A percentile compares a stretch with the other conserved stretches of the same genome.
Conservation (phyloP, 305 asterid genomes). For the Fraxinus sp. region DNA sequence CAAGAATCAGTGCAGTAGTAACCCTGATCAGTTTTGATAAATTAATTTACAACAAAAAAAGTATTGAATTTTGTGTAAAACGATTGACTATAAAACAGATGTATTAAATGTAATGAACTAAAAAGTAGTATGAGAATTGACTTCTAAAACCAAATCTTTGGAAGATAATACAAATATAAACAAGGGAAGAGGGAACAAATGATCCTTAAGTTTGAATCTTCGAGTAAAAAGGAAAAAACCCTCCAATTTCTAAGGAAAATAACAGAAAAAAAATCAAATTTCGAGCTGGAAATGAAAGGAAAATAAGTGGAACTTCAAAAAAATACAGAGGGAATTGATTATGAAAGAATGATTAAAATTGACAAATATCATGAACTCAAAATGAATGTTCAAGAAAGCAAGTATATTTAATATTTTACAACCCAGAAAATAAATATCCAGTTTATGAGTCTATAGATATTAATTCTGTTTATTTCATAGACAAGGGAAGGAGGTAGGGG, state of each 20-base stretch:
- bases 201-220: neutral
- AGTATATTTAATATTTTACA: neutral
- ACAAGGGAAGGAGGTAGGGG: neutral
- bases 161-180: neutral
- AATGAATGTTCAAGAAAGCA: neutral
- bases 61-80: neutral
- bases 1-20: neutral
- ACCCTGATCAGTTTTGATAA: conserved; percentile 1
- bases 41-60: neutral
- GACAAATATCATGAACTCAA: neutral
- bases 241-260: neutral
- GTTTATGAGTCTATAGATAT: neutral
- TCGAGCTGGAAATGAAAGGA: neutral
- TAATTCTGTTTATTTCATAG: neutral
- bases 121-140: neutral
- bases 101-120: neutral
- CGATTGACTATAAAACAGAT: neutral
- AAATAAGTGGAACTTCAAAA: neutral
- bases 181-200: neutral
- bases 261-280: neutral
- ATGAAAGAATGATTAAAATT: neutral
- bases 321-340: neutral
- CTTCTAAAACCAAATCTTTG: neutral
- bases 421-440: neutral
- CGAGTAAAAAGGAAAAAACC: neutral